A percentile compares a stretch with the other conserved stretches of the same genome.
phyloP scores from a whole-genome alignment of 257 asterid genomes.

The Solanum piurae region DNA sequence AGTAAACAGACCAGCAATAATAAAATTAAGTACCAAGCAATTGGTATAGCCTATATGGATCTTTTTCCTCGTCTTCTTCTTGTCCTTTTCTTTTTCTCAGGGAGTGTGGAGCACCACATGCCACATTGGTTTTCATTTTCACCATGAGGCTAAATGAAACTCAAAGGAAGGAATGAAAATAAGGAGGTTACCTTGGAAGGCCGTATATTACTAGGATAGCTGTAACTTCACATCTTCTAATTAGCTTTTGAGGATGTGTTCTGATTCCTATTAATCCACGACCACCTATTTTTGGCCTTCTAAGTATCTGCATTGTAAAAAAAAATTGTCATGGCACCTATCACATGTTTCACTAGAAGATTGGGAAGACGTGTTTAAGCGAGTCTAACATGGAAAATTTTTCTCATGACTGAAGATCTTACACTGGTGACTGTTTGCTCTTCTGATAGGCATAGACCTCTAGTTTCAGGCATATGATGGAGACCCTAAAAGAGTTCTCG shows the following conservation, averaged over 20 bases:
- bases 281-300: constrained; percentile 76
- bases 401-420: constrained; percentile 16
- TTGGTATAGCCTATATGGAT: not conserved
- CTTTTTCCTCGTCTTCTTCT: not conserved
- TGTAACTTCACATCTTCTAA: constrained; percentile 82
- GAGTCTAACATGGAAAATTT: not conserved
- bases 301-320: constrained; percentile 40
- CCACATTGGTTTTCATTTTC: not conserved
- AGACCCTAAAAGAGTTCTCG: constrained; percentile 40
- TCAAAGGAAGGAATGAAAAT: not conserved
- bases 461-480: constrained; percentile 97
- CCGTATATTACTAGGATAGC: constrained; percentile 93
- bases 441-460: constrained; percentile 95
- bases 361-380: not conserved
- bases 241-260: constrained; percentile 79
- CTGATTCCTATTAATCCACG: constrained; percentile 67
- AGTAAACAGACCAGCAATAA: not conserved
- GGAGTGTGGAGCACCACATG: not conserved
- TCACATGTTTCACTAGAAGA: not conserved
- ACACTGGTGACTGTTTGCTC: constrained; percentile 96
- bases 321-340: not conserved
- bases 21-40: not conserved
- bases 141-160: not conserved
- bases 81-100: not conserved
- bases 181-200: constrained; percentile 76